These are phyloP conservation scores for Dendryphion nanum DNA, from an alignment of 2,329 filamentous ascomycete genomes.

Conservation along the genomic window DNA sequence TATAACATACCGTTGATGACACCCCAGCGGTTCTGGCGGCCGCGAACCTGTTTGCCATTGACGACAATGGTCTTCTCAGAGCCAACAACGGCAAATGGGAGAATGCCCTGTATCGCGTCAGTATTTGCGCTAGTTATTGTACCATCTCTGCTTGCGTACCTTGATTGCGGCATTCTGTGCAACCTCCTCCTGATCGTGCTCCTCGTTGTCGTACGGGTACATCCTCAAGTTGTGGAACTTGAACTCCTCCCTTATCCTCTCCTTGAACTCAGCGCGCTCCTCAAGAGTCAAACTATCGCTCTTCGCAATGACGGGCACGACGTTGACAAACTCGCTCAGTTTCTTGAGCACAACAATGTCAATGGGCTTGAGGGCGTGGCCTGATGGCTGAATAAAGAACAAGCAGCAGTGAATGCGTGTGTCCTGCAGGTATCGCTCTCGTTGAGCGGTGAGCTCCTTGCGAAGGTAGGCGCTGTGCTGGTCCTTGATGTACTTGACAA, in stretches of 20 bases:
- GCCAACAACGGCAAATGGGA: slow-evolving; percentile 96
- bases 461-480: slow-evolving; percentile 98
- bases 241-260: slow-evolving; percentile 98
- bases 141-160: slow-evolving; percentile 53
- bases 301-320: slow-evolving; percentile 98
- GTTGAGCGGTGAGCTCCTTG: slow-evolving; percentile 98
- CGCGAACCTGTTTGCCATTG: slow-evolving; percentile 94
- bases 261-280: slow-evolving; percentile 95
- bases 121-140: slow-evolving; percentile 6
- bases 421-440: slow-evolving; percentile 98
- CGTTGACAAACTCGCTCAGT: slow-evolving; percentile 97
- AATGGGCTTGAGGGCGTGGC: slow-evolving; percentile 97
- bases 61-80: slow-evolving; percentile 98
- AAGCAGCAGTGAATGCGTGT: slow-evolving; percentile 99
- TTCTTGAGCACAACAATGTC: slow-evolving; percentile 99
- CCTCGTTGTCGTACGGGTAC: slow-evolving; percentile 99
- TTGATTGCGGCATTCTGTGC: slow-evolving; percentile 94
- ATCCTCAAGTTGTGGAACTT: slow-evolving; percentile 99
- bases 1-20: slow-evolving; percentile 76
- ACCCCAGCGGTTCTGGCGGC: slow-evolving; percentile 98
- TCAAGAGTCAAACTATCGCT: slow-evolving; percentile 93
- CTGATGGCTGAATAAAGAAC: slow-evolving; percentile 99
- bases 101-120: slow-evolving; percentile 67
- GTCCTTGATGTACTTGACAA: slow-evolving; percentile 99
- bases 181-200: slow-evolving; percentile 96